These are phyloP conservation scores for Scleromitrula shiraiana DNA, from an alignment of 2,329 filamentous ascomycete genomes.

Conservation along the genomic window DNA sequence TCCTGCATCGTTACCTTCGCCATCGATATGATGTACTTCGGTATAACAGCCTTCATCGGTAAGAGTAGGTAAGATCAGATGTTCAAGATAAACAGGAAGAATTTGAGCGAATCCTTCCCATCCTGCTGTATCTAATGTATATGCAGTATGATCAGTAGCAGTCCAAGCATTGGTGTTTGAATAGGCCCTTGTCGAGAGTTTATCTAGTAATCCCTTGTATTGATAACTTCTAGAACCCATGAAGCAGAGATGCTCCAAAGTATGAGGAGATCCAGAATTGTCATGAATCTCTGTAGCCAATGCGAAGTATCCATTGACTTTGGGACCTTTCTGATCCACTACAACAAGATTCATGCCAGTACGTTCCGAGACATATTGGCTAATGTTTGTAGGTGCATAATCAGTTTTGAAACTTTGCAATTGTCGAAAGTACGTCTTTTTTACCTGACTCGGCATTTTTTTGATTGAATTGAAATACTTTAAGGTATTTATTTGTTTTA, in stretches of 20 bases:
- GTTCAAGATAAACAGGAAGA: slow-evolving; percentile 88
- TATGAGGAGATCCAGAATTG: slow-evolving; percentile 87
- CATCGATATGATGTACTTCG: slow-evolving; percentile 93
- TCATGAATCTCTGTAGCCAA: slow-evolving; percentile 96
- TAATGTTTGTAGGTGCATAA: slow-evolving; percentile 81
- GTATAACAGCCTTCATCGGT: slow-evolving; percentile 91
- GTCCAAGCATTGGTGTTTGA: slow-evolving; percentile 97
- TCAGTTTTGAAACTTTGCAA: slow-evolving; percentile 81
- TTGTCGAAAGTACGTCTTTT: slow-evolving; percentile 63
- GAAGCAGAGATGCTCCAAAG: slow-evolving; percentile 74
- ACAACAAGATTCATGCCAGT: slow-evolving; percentile 94
- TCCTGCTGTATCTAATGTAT: slow-evolving; percentile 88
- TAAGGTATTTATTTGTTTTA: not conserved
- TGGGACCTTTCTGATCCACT: slow-evolving; percentile 88
- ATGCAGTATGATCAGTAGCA: slow-evolving; percentile 90
- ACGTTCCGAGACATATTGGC: slow-evolving; percentile 89
- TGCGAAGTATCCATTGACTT: slow-evolving; percentile 89
- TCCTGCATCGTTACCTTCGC: slow-evolving; percentile 86
- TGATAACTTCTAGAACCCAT: slow-evolving; percentile 90
- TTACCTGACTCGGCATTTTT: slow-evolving; percentile 47
- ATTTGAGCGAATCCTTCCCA: slow-evolving; percentile 97
- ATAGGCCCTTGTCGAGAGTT: slow-evolving; percentile 86
- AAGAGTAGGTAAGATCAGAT: slow-evolving; percentile 82
- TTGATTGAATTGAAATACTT: slow-evolving; percentile 2
- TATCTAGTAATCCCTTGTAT: slow-evolving; percentile 93